These are phyloP conservation scores for Syzygium aqueum DNA, from an alignment of 345 rosid species.

Conservation along the genomic window DNA sequence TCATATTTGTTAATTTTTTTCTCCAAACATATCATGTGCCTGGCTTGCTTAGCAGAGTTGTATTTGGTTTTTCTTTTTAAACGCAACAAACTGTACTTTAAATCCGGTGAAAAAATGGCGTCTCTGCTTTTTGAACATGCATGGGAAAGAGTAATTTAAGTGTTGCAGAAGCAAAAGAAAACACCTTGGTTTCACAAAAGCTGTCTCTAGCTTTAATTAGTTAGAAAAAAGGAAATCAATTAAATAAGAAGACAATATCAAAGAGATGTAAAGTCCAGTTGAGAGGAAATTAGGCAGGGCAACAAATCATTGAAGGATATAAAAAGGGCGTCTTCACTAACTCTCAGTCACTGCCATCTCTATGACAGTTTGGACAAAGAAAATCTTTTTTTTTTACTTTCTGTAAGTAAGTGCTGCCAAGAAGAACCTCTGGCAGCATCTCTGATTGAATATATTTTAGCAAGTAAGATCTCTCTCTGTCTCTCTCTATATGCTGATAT, in stretches of 20 bases:
- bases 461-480: conserved; percentile 13
- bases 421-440: conserved; percentile 42
- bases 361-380: conserved; percentile 26
- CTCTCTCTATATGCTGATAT: conserved; percentile 1
- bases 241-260: not conserved
- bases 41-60: not conserved
- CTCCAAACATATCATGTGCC: not conserved
- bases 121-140: conserved; percentile 32
- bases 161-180: conserved; percentile 5
- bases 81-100: conserved; percentile 11
- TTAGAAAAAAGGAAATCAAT: conserved; percentile 1
- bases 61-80: not conserved
- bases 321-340: not conserved
- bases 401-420: conserved; percentile 22
- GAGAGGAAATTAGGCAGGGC: conserved; percentile 3
- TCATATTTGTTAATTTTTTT: not conserved
- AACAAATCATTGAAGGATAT: not conserved
- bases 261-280: conserved; percentile 10
- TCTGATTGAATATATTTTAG: conserved; percentile 15
- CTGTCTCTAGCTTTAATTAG: conserved; percentile 11
- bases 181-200: conserved; percentile 25
- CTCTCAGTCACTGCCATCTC: conserved; percentile 27
- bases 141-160: conserved; percentile 15
- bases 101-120: conserved; percentile 25
- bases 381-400: not conserved